A percentile compares a stretch with the other conserved stretches of the same genome.
Conservation (phyloP, 2,329 filamentous ascomycete species). For the Metarhizium robertsii region DNA sequence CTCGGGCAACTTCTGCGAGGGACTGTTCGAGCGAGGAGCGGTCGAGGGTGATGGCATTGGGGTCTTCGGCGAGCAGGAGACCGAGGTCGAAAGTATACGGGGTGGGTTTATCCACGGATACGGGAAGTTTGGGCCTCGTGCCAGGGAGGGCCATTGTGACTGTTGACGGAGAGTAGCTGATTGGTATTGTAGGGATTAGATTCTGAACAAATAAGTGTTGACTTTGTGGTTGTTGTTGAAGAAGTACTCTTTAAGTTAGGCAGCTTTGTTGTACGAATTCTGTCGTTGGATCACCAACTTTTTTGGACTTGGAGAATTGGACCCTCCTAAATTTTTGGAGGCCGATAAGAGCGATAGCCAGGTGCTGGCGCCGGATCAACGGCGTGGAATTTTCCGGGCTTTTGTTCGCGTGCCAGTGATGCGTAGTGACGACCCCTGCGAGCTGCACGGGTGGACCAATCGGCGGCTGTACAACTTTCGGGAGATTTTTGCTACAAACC, state of each 20-base stretch:
- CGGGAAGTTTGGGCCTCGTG: slow-evolving; percentile 42
- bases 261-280: too few relatives aligned
- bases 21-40: slow-evolving; percentile 50
- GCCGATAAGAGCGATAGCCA: slow-evolving; percentile 14
- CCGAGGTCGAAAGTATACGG: slow-evolving; percentile 92
- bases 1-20: slow-evolving; percentile 67
- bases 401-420: background rate
- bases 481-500: slow-evolving; percentile 6
- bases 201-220: background rate
- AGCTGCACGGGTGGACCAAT: background rate
- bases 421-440: background rate
- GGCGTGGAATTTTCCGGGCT: slow-evolving; percentile 18
- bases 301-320: background rate
- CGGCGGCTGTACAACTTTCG: background rate
- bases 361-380: slow-evolving; percentile 15
- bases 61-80: slow-evolving; percentile 75
- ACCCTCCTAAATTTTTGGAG: background rate
- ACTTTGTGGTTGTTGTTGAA: slow-evolving; percentile 5
- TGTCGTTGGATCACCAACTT: slow-evolving; percentile 5
- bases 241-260: background rate
- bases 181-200: background rate
- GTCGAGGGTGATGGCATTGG: slow-evolving; percentile 65
- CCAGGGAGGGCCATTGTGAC: slow-evolving; percentile 24
- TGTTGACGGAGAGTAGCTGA: background rate
- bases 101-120: slow-evolving; percentile 69